phyloP scores from a whole-genome alignment of 1,139 yeast genomes.

The Scheffersomyces titani region DNA sequence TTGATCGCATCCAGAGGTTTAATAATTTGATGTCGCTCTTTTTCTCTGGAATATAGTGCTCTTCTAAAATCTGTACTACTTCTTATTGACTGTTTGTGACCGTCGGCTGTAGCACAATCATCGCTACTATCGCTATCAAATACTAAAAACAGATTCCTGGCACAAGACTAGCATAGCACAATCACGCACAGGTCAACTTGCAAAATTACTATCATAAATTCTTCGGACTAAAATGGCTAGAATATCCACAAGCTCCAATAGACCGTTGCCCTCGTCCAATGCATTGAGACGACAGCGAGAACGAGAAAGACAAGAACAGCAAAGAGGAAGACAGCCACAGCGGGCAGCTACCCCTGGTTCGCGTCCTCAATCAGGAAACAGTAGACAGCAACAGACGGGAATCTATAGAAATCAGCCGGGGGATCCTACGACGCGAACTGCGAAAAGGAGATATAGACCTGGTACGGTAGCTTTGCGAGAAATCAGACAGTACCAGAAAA shows the following conservation, averaged over 20 bases:
- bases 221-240: neutral
- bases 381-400: slow-evolving; percentile 31
- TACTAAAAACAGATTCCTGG: neutral
- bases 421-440: slow-evolving; percentile 22
- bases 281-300: neutral
- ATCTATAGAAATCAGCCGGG: slow-evolving; percentile 46
- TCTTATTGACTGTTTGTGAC: neutral
- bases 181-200: neutral
- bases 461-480: slow-evolving; percentile 79
- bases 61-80: neutral
- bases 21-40: neutral
- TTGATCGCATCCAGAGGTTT: neutral
- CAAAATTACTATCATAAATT: too few species aligned
- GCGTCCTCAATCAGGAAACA: slow-evolving; percentile 2
- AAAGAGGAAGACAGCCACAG: neutral
- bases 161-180: neutral
- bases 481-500: slow-evolving; percentile 74
- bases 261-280: neutral
- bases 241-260: neutral
- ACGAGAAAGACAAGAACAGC: neutral
- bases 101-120: neutral
- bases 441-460: slow-evolving; percentile 61
- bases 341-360: slow-evolving; percentile 5
- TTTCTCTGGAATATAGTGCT: neutral
- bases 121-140: neutral